Evolutionary conservation across 148 eudicot genomes (phyloP).

Genomic region (Silene latifolia): DNA sequence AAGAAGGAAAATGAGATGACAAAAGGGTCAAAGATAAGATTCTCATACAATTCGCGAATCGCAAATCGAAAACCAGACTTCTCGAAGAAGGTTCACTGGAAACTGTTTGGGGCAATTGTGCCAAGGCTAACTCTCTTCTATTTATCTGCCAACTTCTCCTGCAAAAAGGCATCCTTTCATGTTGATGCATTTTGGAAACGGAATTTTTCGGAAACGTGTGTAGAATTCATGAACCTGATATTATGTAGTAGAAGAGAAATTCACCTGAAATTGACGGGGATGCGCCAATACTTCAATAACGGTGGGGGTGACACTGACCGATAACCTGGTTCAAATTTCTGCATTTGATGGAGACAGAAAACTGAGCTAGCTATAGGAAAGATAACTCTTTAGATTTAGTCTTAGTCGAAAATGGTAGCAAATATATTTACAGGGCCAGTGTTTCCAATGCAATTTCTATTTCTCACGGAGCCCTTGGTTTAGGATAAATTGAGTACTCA

Average conservation of each 20-base stretch:
- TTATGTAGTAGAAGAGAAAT: neutral
- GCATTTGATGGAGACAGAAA: constrained; percentile 23
- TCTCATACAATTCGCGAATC: constrained; percentile 51
- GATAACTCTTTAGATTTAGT: neutral
- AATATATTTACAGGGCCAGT: no score
- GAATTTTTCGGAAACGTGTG: neutral
- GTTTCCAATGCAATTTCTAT: no score
- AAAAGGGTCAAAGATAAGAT: constrained; percentile 23
- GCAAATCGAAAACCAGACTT: constrained; percentile 51
- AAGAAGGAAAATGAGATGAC: neutral
- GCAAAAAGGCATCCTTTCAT: constrained; percentile 6
- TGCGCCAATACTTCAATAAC: constrained; percentile 51
- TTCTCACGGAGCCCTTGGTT: no score
- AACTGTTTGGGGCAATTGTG: constrained; percentile 47
- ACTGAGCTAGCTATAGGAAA: neutral
- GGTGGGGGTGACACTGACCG: constrained; percentile 96
- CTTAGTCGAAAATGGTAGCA: no score
- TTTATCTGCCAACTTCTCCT: constrained; percentile 77
- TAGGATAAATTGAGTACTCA: no score
- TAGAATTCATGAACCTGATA: neutral
- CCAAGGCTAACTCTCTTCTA: constrained; percentile 52
- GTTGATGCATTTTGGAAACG: neutral
- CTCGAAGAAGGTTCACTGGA: constrained; percentile 63
- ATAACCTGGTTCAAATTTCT: constrained; percentile 82
- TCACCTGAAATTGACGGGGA: constrained; percentile 70